A percentile compares a stretch with the other conserved stretches of the same genome.
phyloP scores from a whole-genome alignment of 345 rosid species.

The Populus euphratica region DNA sequence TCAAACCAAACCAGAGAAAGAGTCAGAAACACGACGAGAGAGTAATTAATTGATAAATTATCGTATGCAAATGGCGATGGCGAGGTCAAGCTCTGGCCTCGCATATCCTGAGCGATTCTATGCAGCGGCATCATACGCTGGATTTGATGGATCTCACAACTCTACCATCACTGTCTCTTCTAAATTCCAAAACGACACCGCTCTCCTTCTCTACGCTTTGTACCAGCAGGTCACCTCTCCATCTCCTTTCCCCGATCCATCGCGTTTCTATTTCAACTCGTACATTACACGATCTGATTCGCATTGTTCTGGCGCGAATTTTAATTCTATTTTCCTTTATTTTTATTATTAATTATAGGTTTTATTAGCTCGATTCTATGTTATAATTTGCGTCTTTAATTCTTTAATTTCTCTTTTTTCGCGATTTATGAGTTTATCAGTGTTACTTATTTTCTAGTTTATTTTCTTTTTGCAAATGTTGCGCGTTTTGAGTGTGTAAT shows the following conservation, averaged over 20 bases:
- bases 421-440: not conserved
- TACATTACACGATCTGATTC: conserved; percentile 19
- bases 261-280: conserved; percentile 1
- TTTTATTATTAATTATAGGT: not conserved
- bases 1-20: not conserved
- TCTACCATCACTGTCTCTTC: conserved; percentile 53
- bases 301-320: not conserved
- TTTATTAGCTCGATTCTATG: not conserved
- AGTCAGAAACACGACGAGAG: not conserved
- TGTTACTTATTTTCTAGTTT: not conserved
- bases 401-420: not conserved
- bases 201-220: conserved; percentile 80
- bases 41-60: not conserved
- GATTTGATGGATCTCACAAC: conserved; percentile 80
- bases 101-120: conserved; percentile 96
- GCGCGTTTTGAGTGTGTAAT: conserved; percentile 7
- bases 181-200: conserved; percentile 73
- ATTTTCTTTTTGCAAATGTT: not conserved
- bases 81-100: conserved; percentile 90
- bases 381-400: not conserved
- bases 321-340: not conserved
- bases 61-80: conserved; percentile 45
- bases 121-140: conserved; percentile 87
- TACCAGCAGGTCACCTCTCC: conserved; percentile 65
- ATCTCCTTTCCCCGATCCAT: conserved; percentile 5